Conservation (phyloP, 495 filamentous ascomycete species). For the Bacidia rubella region DNA sequence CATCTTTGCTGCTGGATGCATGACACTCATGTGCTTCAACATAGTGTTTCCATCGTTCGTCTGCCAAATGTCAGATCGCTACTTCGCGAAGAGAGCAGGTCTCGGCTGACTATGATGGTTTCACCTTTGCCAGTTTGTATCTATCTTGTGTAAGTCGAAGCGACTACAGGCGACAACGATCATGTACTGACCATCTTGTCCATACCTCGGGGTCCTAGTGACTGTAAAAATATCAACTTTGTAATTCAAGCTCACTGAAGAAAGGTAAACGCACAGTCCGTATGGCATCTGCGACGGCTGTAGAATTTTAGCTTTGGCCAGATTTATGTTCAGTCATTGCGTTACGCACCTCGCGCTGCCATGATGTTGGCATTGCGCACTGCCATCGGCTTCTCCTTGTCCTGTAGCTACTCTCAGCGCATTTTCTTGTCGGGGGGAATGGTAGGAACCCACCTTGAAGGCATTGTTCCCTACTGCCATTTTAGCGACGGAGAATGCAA, state of each 20-base stretch:
- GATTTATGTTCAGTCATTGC: background rate
- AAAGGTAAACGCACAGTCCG: constrained; percentile 47
- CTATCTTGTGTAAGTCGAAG: constrained; percentile 26
- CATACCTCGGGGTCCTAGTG: constrained; percentile 67
- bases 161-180: background rate
- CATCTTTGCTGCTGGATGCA: constrained; percentile 98
- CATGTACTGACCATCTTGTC: constrained; percentile 71
- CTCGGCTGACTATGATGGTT: constrained; percentile 64
- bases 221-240: constrained; percentile 30
- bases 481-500: background rate
- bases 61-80: constrained; percentile 25
- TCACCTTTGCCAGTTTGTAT: constrained; percentile 92
- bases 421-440: background rate
- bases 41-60: constrained; percentile 99
- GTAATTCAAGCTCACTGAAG: constrained; percentile 11
- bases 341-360: constrained; percentile 70
- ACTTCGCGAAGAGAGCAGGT: constrained; percentile 8
- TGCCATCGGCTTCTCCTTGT: constrained; percentile 97
- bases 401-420: constrained; percentile 46
- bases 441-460: constrained; percentile 52
- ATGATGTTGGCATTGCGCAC: constrained; percentile 92
- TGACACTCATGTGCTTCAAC: constrained; percentile 94
- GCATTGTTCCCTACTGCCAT: constrained; percentile 42
- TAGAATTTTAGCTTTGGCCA: constrained; percentile 13
- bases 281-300: constrained; percentile 93